These are phyloP conservation scores for Dryadomyces quercus-mongolicae DNA, from an alignment of 2,329 filamentous ascomycete genomes.

Conservation along the genomic window DNA sequence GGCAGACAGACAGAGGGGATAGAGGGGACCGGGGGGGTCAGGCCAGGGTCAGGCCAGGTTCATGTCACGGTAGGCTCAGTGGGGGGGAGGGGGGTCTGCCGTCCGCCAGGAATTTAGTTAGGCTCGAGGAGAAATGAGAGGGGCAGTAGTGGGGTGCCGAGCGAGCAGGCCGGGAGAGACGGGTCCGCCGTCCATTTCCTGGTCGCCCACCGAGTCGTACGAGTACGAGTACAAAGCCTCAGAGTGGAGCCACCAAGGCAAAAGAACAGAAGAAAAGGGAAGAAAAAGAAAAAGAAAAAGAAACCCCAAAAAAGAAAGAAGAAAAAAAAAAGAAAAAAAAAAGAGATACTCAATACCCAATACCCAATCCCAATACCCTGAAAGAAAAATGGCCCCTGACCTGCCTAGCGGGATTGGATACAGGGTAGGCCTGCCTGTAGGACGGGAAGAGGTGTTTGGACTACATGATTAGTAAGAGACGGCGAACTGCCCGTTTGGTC, in stretches of 20 bases:
- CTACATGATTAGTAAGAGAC: neutral
- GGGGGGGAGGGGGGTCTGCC: neutral
- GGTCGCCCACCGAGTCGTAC: neutral
- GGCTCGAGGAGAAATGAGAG: constrained; percentile 1
- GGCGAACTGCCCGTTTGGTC: too few relatives aligned
- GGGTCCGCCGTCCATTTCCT: neutral
- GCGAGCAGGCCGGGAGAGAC: neutral
- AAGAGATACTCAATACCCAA: too few relatives aligned
- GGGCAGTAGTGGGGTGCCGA: neutral
- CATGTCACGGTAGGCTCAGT: neutral
- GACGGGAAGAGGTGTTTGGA: neutral
- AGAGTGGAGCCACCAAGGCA: neutral
- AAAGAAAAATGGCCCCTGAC: too few relatives aligned
- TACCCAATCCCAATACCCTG: too few relatives aligned
- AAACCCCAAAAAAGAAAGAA: neutral
- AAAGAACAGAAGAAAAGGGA: neutral
- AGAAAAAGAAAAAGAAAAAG: neutral
- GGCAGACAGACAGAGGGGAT: too few relatives aligned
- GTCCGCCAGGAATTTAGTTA: neutral
- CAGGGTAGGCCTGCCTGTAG: neutral
- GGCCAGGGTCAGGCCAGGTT: neutral
- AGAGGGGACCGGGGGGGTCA: neutral
- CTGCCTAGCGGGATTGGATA: neutral
- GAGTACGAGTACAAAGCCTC: neutral
- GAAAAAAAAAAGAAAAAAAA: too few relatives aligned